Evolutionary conservation across 441 rosid genomes (phyloP), one percentile per base, ranked within the genome.

Genomic region (Erodium trifolium): DNA sequence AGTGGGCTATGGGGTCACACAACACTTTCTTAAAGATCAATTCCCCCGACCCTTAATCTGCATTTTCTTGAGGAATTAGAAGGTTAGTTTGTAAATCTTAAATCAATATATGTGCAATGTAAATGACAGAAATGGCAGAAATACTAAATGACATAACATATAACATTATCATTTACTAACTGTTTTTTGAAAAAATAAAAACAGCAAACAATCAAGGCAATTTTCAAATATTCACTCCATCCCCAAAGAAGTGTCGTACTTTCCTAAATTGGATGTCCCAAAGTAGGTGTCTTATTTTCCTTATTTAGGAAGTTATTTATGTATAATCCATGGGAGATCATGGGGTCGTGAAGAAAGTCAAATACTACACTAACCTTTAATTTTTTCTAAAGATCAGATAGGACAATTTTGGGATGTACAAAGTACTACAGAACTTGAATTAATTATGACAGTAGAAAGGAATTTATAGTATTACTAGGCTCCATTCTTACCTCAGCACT

Each of bases 401-500:
- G 47, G 47, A 41, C 7, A 41, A 8, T 41, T 41, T 41, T 41
- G 47, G 47, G 47, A 41, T 41, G 10, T 9, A 41, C 0, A 11
- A 11, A 41, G 47, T 41, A 41, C 47, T 41, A 41, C 47, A 41
- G 10, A 41, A 41, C 10, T 41, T 11, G 11, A 47, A 23, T 23
- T 23, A 23, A 23, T 23, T 23, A 23, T 47, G 55, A 6, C 63
- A 17, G 12, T 14, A 11, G 19, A 12, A 68, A 23, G 10, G 2
- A 29, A 2, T n/a, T 4, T 13, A 39, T 39, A 31, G 5, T 55
- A 72, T 19, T 49, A 62, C 67, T 67, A 64, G 51, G 63, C 70
- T 60, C 72, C 1, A 67, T 45, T 31, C 80, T 68, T 84, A 94
- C 97, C 97, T 90, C 97, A 68, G 96, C 79, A 64, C 92, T 88